Conservation (phyloP, 1,284 basidiomycete species). For the Puccinia novopanici region DNA sequence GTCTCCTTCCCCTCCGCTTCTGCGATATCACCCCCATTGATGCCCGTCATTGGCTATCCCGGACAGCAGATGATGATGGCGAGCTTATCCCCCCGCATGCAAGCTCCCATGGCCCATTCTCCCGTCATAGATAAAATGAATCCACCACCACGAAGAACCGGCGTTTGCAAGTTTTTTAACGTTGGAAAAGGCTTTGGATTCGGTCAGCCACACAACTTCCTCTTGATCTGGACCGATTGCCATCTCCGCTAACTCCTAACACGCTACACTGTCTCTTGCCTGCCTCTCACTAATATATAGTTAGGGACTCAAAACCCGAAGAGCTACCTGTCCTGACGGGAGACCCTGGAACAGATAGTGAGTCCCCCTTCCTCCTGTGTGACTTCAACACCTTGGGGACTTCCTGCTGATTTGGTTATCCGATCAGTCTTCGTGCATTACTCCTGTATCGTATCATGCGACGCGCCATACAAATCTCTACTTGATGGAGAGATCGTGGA, state of each 20-base stretch:
- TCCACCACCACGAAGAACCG: slow-evolving; percentile 37
- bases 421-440: slow-evolving; percentile 48
- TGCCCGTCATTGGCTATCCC: slow-evolving; percentile 29
- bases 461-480: slow-evolving; percentile 45
- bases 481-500: slow-evolving; percentile 48
- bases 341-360: slow-evolving; percentile 49
- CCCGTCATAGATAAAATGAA: slow-evolving; percentile 26
- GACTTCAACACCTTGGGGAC: background rate
- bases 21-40: slow-evolving; percentile 30
- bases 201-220: background rate
- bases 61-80: slow-evolving; percentile 32
- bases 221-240: too few relatives aligned
- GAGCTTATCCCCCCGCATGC: slow-evolving; percentile 8
- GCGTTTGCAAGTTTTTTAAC: slow-evolving; percentile 49
- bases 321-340: slow-evolving; percentile 42
- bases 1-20: slow-evolving; percentile 25
- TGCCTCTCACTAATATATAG: slow-evolving; percentile 8
- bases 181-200: slow-evolving; percentile 51
- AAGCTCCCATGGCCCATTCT: background rate
- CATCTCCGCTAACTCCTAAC: background rate
- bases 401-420: background rate
- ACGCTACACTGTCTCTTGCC: background rate
- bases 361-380: background rate
- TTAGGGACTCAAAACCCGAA: slow-evolving; percentile 39
- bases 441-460: slow-evolving; percentile 45